Evolutionary conservation across 345 rosid species (phyloP), one percentile per base, ranked within the genome.

Genomic region (Kernera saxatilis): DNA sequence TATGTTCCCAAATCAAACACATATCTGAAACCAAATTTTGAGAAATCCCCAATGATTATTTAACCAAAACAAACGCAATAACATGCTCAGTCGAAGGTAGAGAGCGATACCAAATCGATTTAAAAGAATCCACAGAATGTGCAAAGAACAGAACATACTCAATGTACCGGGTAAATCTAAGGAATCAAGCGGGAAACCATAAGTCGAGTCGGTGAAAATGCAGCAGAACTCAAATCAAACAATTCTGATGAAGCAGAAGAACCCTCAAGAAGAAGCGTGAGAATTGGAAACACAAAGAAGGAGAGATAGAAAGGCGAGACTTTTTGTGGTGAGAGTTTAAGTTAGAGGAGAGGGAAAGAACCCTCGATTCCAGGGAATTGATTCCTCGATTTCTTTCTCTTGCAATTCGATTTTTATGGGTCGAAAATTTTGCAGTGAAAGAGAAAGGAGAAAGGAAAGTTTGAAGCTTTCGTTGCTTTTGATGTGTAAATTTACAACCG

Each of bases 401-500:
- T 22, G 25, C 40, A 23, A 21, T 43, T 52, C 39, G 29, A 52
- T 51, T 50, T 52, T 67, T 52, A 30, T 19, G 69, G 69, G 69
- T 60, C 2, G 17, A 23, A 48, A 48, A 50, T 8, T 23, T 55
- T 55, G 66, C 41, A 74, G 73, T 41, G 55, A 74, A 67, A 74
- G 68, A 67, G 73, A 74, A 59, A 67, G 68, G 68, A 74, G 73
- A 74, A 59, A 52, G 78, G 73, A 67, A 74, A 74, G 73, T 68
- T 68, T 40, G 54, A 75, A 68, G 74, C 78, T 68, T 74, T 65
- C 54, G 67, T 68, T 51, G 60, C 73, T 74, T 67, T 74, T 74
- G 69, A 68, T 74, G 55, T 58, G 68, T 67, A 52, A 30, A 17
- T 5, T 40, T 29, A 54, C 64, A 53, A 71, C 69, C 29, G 75